Base-by-base conservation (phyloP, 2,329 filamentous ascomycete species). In the Plectosphaerella plurivora region DNA sequence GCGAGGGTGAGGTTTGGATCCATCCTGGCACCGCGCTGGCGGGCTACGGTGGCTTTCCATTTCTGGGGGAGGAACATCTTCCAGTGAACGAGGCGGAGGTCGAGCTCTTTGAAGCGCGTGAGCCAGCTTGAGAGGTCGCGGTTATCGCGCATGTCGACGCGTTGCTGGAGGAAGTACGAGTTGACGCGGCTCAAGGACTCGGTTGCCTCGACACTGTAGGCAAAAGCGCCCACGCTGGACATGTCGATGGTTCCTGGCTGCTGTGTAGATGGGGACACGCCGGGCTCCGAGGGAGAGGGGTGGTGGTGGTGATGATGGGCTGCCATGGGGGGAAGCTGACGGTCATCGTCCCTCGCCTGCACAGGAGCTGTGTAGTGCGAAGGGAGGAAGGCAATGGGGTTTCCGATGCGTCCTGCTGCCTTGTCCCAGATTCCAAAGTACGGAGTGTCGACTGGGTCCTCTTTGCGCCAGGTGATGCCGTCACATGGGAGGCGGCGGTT, bases 351-450 rank as follows among this genome's bases (percentile, higher is more conserved):
- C 7, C 39, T 57, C 18, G 47, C 53, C 7, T 55, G n/a, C 49
- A 3, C 45, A 33, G 28, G 25, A 12, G 47, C 47, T 20, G 36
- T 18, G 36, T 49, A 55, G 28, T 59, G 55, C 0, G 22, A 50
- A 6, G 64, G 61, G 7, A 68, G 55, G 18, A 68, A 68, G 1
- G 64, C 57, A 5, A 70, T 63, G 1, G 62, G 60, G 5, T 66
- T 67, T 4, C 67, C 68, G 8, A 69, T 65, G 4, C 60, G 61
- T 0, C 59, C 67, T 0, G 62, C 61, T 1, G 67, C 65, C 24
- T 64, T 63, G 49, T 74, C 70, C 63, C 67, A 70, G 28, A 73
- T 72, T 12, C 69, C 68, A 20, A 73, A 71, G 49, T 65, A 73
- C 0, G 71, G 70, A 0, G 71, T 69, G 12, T 55, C 55, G 5